Evolutionary conservation across 192 early-diverging fungal species (phyloP).

Genomic region (Backusella parvicylindrica): DNA sequence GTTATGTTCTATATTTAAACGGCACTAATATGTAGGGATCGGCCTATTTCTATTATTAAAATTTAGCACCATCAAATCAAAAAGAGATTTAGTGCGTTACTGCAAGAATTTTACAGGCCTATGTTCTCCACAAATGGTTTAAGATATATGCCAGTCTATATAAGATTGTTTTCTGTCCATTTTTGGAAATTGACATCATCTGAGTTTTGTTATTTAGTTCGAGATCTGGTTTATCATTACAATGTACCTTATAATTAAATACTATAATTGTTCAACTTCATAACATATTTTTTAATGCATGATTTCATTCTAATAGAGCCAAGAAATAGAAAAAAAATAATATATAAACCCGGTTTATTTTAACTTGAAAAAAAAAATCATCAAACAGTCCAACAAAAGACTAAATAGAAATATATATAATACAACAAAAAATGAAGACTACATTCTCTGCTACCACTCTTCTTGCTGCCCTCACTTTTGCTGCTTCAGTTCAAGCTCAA

Average conservation of each 20-base stretch:
- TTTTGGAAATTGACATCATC: slow-evolving; percentile 7
- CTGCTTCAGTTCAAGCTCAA: not conserved
- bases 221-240: not conserved
- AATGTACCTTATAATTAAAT: not conserved
- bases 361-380: not conserved
- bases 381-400: not conserved
- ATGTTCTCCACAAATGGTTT: not conserved
- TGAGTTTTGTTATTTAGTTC: not conserved
- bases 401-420: not conserved
- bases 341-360: not conserved
- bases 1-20: slow-evolving; percentile 1
- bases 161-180: not conserved
- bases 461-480: not conserved
- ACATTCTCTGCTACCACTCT: not conserved
- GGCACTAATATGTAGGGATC: not conserved
- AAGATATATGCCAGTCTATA: not conserved
- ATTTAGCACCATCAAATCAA: not conserved
- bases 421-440: slow-evolving; percentile 10
- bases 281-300: not conserved
- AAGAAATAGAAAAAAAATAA: not conserved
- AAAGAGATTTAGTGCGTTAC: not conserved
- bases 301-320: not conserved
- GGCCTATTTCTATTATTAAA: not conserved
- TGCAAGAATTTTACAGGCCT: not conserved
- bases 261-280: not conserved